phyloP scores from a whole-genome alignment of 169 alveolate species.

The Amoebophrya sp. region DNA sequence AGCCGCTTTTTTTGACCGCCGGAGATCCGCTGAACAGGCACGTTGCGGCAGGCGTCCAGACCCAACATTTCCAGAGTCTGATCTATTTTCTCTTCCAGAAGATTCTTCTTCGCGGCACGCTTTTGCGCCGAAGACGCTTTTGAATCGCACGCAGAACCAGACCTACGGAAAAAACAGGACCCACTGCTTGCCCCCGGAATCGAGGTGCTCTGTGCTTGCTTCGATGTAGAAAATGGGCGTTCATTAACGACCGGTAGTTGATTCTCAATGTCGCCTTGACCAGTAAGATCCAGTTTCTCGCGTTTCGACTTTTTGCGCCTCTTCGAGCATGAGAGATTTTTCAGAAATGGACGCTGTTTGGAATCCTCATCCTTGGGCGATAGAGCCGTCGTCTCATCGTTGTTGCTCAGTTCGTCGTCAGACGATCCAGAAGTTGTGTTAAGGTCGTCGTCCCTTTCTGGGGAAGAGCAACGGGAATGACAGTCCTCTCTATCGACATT shows the following conservation, averaged over 20 bases:
- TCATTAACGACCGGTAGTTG: too few relatives aligned
- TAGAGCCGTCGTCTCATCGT: not conserved
- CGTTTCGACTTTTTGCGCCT: not conserved
- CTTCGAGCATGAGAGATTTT: not conserved
- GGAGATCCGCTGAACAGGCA: not conserved
- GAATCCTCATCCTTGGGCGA: not conserved
- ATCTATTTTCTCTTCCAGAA: not conserved
- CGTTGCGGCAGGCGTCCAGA: not conserved
- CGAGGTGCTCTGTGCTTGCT: not conserved
- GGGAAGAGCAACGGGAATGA: too few relatives aligned
- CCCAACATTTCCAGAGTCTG: not conserved
- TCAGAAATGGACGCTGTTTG: not conserved
- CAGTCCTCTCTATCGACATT: too few relatives aligned
- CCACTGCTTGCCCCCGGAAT: not conserved
- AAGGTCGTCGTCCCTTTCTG: too few relatives aligned
- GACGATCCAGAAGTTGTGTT: not conserved
- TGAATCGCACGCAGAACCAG: not conserved
- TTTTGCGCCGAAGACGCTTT: not conserved
- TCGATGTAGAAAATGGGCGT: too few relatives aligned
- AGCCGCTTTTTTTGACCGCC: constrained; percentile 57
- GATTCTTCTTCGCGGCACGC: not conserved
- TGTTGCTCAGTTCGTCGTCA: not conserved
- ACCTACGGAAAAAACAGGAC: too few relatives aligned
- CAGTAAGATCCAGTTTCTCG: not conserved
- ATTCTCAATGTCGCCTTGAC: not conserved